These are phyloP conservation scores for Elongisporangium prolatum DNA, from an alignment of 352 stramenopile species.

Conservation along the genomic window DNA sequence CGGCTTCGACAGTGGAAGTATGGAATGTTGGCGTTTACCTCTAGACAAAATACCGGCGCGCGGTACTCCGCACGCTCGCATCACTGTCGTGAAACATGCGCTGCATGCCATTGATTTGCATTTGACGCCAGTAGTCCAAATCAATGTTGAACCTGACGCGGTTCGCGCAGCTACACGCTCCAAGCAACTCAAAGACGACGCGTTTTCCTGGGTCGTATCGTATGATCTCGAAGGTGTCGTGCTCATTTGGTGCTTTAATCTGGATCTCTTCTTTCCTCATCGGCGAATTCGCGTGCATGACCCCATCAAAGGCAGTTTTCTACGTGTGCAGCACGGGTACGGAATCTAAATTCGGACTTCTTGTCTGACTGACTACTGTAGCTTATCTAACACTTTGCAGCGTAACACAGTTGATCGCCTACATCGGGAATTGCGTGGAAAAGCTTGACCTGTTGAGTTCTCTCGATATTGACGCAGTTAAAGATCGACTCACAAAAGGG, in stretches of 20 bases:
- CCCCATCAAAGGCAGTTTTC: conserved; percentile 25
- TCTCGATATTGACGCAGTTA: conserved; percentile 16
- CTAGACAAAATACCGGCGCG: conserved; percentile 13
- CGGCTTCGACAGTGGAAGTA: conserved; percentile 37
- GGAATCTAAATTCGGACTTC: neutral
- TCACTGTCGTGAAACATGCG: conserved; percentile 36
- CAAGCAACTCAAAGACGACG: conserved; percentile 14
- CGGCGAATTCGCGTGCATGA: conserved; percentile 37
- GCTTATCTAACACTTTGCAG: no score
- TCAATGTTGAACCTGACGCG: conserved; percentile 25
- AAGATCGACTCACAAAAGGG: conserved; percentile 17
- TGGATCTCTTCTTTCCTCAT: conserved; percentile 49
- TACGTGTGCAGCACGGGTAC: conserved; percentile 15
- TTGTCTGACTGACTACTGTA: conserved; percentile 1
- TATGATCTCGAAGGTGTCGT: conserved; percentile 38
- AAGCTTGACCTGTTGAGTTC: conserved; percentile 21
- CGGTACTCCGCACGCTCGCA: conserved; percentile 10
- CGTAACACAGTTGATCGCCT: conserved; percentile 21
- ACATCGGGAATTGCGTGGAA: conserved; percentile 24
- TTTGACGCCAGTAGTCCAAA: conserved; percentile 27
- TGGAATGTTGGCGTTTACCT: conserved; percentile 50
- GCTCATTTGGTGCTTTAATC: conserved; percentile 51
- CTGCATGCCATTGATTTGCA: conserved; percentile 51
- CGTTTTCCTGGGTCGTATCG: conserved; percentile 52
- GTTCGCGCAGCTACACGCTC: conserved; percentile 6